A percentile compares a stretch with the other conserved stretches of the same genome.
phyloP scores from a whole-genome alignment of 225 moss, liverwort and hornwort species.

The Anthoceros angustus region DNA sequence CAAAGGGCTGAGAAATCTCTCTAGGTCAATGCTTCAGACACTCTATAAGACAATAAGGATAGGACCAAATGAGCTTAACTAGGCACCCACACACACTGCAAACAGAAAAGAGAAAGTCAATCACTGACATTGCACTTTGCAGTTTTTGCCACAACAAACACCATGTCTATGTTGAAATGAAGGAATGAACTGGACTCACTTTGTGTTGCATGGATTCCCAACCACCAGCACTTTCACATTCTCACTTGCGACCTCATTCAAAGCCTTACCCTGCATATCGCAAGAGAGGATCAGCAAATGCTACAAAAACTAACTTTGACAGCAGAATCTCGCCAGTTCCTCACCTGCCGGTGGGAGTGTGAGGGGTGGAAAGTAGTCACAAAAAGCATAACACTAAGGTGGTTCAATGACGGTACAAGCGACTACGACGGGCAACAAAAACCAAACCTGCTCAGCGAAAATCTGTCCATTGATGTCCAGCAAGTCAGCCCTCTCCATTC shows the following conservation, averaged over 20 bases:
- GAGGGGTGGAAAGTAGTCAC: too few relatives aligned
- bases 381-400: too few relatives aligned
- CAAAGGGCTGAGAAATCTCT: too few relatives aligned
- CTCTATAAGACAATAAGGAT: too few relatives aligned
- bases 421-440: neutral
- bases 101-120: neutral
- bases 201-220: conserved; percentile 91
- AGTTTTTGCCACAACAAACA: neutral
- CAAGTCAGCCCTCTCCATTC: conserved; percentile 84
- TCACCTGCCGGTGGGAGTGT: too few relatives aligned
- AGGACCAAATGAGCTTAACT: too few relatives aligned
- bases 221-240: conserved; percentile 95
- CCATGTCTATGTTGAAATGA: neutral
- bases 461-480: conserved; percentile 83
- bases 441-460: conserved; percentile 48
- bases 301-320: neutral
- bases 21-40: too few relatives aligned
- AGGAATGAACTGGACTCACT: conserved; percentile 14
- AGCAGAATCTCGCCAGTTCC: too few relatives aligned
- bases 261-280: conserved; percentile 34
- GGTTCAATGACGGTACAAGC: neutral
- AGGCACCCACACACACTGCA: too few relatives aligned
- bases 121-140: too few relatives aligned
- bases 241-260: conserved; percentile 56
- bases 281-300: neutral